Percentiles rank a stretch among this genome's conserved stretches.
These are phyloP conservation scores for Dipteronia dyeriana DNA, from an alignment of 345 rosid species.

Conservation along the genomic window DNA sequence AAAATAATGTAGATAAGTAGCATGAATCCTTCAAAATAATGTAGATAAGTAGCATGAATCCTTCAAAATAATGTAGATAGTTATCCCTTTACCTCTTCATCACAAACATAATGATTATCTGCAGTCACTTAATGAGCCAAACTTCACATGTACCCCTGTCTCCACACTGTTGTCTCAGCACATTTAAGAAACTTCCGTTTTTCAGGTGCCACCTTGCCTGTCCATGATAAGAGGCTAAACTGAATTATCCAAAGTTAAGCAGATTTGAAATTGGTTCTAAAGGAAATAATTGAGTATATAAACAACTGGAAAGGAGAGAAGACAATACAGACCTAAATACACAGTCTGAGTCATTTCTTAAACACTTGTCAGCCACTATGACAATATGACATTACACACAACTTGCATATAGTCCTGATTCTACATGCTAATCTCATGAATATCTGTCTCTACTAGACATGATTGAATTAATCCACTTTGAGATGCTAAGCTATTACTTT, in stretches of 20 bases:
- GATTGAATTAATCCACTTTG: not conserved
- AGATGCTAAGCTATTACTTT: not conserved
- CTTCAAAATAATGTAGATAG: conserved; percentile 3
- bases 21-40: not conserved
- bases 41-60: no score
- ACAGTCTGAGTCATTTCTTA: not conserved
- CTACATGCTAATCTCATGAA: not conserved
- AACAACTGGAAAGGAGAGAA: not conserved
- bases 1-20: not conserved
- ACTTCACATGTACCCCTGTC: conserved; percentile 92
- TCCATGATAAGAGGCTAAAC: conserved; percentile 23
- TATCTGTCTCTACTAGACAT: not conserved
- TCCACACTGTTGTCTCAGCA: conserved; percentile 86
- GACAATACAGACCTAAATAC: not conserved
- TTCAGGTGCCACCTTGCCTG: conserved; percentile 96
- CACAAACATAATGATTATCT: conserved; percentile 94
- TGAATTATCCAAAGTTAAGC: conserved; percentile 12
- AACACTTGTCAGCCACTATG: not conserved
- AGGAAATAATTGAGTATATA: not conserved
- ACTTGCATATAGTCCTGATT: not conserved
- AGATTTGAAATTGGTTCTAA: not conserved
- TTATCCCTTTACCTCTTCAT: conserved; percentile 76
- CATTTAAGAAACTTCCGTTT: conserved; percentile 82
- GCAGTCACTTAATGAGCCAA: conserved; percentile 99
- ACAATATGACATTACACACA: not conserved